phyloP scores from a whole-genome alignment of 306 rosid genomes.

The Citrullus amarus region DNA sequence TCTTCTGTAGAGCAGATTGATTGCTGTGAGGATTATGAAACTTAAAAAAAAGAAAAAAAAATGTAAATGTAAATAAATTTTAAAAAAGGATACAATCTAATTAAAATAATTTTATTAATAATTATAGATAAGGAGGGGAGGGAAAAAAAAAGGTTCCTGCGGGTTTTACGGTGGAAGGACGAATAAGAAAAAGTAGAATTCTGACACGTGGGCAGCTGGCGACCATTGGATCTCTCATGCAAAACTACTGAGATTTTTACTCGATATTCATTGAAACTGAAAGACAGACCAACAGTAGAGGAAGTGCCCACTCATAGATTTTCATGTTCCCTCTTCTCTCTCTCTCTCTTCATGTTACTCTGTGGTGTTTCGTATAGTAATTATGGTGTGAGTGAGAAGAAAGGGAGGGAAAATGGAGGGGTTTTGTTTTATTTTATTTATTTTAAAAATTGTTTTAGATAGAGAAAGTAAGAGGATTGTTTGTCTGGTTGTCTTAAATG shows the following conservation, averaged over 20 bases:
- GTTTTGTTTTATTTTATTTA: background rate
- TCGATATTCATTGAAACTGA: constrained; percentile 12
- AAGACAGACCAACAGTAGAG: constrained; percentile 13
- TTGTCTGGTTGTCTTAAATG: constrained; percentile 10
- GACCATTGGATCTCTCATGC: background rate
- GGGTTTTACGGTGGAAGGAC: constrained; percentile 88
- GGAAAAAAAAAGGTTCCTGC: constrained; percentile 32
- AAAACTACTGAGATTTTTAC: constrained; percentile 1
- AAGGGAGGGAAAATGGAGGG: background rate
- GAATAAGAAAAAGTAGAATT: constrained; percentile 47
- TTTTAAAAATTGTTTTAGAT: background rate
- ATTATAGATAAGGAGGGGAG: background rate
- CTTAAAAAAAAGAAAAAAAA: background rate
- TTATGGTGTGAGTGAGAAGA: background rate
- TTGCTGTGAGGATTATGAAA: constrained; percentile 4
- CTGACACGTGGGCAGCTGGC: constrained; percentile 5
- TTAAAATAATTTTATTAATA: too few relatives aligned
- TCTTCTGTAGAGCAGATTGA: constrained; percentile 10
- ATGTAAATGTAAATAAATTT: background rate
- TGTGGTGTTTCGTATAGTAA: background rate
- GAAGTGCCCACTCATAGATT: constrained; percentile 15
- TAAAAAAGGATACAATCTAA: background rate
- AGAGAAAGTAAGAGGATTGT: background rate
- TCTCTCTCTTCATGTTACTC: background rate
- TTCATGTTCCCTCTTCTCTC: background rate